A percentile compares a stretch with the other conserved stretches of the same genome.
phyloP scores from a whole-genome alignment of 1,284 basidiomycete genomes.

The Tilletiopsis washingtonensis region DNA sequence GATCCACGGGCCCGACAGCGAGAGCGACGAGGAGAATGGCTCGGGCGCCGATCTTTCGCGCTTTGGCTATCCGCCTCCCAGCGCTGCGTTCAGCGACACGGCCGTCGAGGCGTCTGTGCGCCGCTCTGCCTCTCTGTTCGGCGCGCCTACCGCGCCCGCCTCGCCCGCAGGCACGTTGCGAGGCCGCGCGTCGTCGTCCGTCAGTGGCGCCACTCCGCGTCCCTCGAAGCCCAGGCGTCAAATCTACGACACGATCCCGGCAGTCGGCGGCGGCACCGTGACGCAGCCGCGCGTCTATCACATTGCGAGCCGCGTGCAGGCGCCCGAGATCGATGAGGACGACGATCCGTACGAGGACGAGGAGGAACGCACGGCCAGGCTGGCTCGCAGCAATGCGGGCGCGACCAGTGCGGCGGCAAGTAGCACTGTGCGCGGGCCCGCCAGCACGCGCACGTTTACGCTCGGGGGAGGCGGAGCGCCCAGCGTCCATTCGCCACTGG shows the following conservation, averaged over 20 bases:
- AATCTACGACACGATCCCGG: conserved; percentile 67
- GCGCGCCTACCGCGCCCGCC: neutral
- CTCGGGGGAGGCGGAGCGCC: neutral
- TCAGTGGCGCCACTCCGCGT: neutral
- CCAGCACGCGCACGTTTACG: conserved; percentile 4
- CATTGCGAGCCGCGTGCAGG: conserved; percentile 59
- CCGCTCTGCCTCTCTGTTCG: conserved; percentile 3
- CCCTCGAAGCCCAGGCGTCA: too few species aligned
- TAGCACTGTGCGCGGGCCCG: conserved; percentile 1
- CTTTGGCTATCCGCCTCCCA: conserved; percentile 31
- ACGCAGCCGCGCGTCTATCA: conserved; percentile 67
- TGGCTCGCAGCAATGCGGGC: neutral
- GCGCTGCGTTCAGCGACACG: conserved; percentile 27
- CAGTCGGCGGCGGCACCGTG: conserved; percentile 67
- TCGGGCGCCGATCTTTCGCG: conserved; percentile 21
- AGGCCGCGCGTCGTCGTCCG: neutral
- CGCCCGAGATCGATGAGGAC: conserved; percentile 29
- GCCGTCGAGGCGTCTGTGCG: conserved; percentile 1
- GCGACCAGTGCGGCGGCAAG: conserved; percentile 1
- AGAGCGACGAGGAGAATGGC: conserved; percentile 11
- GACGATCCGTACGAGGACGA: conserved; percentile 8
- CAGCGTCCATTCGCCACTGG: neutral
- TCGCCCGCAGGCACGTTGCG: conserved; percentile 4
- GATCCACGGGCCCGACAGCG: conserved; percentile 11
- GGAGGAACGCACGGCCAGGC: neutral